phyloP scores from a whole-genome alignment of 2,329 filamentous ascomycete species.

The Aspergillus tubingensis region DNA sequence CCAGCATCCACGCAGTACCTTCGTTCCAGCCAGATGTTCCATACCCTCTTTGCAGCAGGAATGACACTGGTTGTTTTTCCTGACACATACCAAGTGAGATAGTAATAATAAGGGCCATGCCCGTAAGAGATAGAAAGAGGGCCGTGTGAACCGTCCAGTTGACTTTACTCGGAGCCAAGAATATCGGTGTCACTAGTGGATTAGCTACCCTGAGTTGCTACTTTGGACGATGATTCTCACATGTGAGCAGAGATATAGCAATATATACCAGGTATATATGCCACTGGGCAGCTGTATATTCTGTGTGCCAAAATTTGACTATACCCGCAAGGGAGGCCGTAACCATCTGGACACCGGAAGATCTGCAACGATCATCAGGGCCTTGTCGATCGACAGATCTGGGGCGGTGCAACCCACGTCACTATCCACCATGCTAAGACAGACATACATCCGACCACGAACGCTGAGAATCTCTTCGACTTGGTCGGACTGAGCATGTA shows the following conservation, averaged over 20 bases:
- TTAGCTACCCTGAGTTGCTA: neutral
- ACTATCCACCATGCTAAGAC: conserved; percentile 2
- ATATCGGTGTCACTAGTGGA: neutral
- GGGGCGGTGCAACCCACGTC: neutral
- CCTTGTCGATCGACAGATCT: neutral
- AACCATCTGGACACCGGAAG: neutral
- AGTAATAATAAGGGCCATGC: neutral
- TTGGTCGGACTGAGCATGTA: neutral
- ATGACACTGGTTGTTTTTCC: neutral
- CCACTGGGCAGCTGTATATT: neutral
- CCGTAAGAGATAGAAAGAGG: neutral
- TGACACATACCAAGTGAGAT: neutral
- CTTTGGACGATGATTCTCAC: neutral
- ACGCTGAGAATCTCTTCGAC: neutral
- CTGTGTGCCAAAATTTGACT: neutral
- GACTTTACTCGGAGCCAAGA: neutral
- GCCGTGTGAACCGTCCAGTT: neutral
- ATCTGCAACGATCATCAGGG: neutral
- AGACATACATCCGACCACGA: conserved; percentile 1
- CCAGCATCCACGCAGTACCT: conserved; percentile 1
- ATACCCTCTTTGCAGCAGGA: neutral
- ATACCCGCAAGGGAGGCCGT: neutral
- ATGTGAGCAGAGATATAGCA: neutral
- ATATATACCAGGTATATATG: neutral
- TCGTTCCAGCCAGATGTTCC: neutral